These are phyloP conservation scores for Coelomomyces lativittatus DNA, from an alignment of 371 early-diverging fungal species.

Conservation along the genomic window DNA sequence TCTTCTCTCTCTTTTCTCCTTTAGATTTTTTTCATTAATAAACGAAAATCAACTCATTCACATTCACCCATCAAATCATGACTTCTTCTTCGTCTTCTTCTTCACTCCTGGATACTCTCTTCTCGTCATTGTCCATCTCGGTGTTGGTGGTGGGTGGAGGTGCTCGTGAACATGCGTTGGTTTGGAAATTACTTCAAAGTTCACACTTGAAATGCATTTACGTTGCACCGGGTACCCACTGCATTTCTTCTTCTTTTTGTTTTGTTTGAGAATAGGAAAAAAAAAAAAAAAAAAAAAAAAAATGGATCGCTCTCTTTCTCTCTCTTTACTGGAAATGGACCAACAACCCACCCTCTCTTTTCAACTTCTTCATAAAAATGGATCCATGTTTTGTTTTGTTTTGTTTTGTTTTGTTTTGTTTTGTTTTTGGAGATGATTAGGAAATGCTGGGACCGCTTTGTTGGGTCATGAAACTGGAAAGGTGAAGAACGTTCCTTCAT, in stretches of 20 bases:
- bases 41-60: too few species aligned
- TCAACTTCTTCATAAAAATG: too few species aligned
- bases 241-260: background rate
- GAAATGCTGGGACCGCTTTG: background rate
- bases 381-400: too few species aligned
- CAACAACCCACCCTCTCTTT: too few species aligned
- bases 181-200: slow-evolving; percentile 71
- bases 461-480: slow-evolving; percentile 14
- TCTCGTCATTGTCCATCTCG: slow-evolving; percentile 9
- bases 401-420: too few species aligned
- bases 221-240: slow-evolving; percentile 67
- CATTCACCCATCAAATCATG: too few species aligned
- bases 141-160: slow-evolving; percentile 81
- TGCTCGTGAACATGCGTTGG: slow-evolving; percentile 91
- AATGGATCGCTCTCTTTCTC: too few species aligned
- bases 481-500: slow-evolving; percentile 58
- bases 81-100: background rate
- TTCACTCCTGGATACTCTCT: background rate
- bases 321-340: too few species aligned
- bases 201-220: slow-evolving; percentile 54
- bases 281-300: too few species aligned
- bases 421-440: background rate
- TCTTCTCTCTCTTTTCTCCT: too few species aligned
- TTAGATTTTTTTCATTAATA: too few species aligned
- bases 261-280: too few species aligned